Evolutionary conservation across 164 flowering plant species (phyloP), one percentile per base, ranked within the genome.

Genomic region (Nelumbo lutea): DNA sequence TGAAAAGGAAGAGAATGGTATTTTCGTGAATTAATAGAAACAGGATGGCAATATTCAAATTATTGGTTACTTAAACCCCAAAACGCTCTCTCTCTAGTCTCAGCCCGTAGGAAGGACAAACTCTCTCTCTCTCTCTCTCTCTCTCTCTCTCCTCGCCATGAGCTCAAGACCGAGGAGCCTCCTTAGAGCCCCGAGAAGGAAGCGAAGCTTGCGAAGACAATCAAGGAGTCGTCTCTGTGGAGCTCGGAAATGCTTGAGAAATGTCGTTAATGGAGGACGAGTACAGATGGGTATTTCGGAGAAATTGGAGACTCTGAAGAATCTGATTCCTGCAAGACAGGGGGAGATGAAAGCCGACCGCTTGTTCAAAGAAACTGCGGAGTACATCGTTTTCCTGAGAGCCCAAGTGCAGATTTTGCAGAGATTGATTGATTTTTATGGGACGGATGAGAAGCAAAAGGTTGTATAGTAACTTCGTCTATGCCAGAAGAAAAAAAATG

Each of bases 331-430:
- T 1, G 53, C 80, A 55, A 59, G 48, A 38, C 59, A 52, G 38
- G 79, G 67, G 40, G 82, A 74, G 64, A 62, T 71, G 44, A 76
- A 80, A 61, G 68, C 86, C 11, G 97, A 86, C 42, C 73, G 73
- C 55, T 63, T 91, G 77, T 87, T 89, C 62, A 67, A 83, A 55
- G 84, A 88, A 67, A 89, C 97, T 0, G 97, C 96, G 3, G 82
- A 87, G 46, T 84, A 89, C 79, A 91, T 91, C 72, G 68, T 88
- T 11, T 72, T 64, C 4, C 70, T 91, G 74, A 78, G 77, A 74
- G 81, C 82, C 67, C 90, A 85, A 69, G 89, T 89, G 38, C 67
- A 73, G 42, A 65, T 91, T 67, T 81, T 91, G 81, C 97, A 89
- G 80, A 79, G 74, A 39, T 67, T 91, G 71, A 68, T 89, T 43